Evolutionary conservation across 2,329 filamentous ascomycete species (phyloP).

Genomic region (Trichophyton equinum): DNA sequence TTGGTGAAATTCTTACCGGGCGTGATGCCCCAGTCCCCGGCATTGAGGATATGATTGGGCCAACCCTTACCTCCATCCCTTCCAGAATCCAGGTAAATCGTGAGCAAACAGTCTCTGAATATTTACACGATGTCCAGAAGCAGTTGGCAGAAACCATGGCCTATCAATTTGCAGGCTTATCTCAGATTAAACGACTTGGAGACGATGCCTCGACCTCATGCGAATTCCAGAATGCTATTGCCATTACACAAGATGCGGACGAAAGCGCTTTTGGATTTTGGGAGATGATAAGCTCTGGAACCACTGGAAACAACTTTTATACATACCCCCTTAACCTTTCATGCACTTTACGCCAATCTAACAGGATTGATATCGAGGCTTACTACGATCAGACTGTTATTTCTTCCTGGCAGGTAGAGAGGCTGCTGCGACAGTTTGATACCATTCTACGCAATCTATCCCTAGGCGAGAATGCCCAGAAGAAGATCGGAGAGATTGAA

Average conservation of each 20-base stretch:
- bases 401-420: slow-evolving; percentile 12
- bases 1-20: slow-evolving; percentile 31
- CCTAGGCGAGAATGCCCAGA: slow-evolving; percentile 4
- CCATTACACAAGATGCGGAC: slow-evolving; percentile 20
- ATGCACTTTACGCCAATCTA: slow-evolving; percentile 9
- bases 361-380: slow-evolving; percentile 10
- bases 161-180: slow-evolving; percentile 44
- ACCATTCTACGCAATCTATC: slow-evolving; percentile 9
- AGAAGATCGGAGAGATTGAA: slow-evolving; percentile 9
- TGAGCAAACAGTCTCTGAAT: slow-evolving; percentile 31
- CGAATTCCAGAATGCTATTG: slow-evolving; percentile 30
- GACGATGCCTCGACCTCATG: slow-evolving; percentile 29
- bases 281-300: slow-evolving; percentile 9
- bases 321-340: slow-evolving; percentile 12
- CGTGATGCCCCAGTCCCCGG: slow-evolving; percentile 27
- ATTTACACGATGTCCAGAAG: slow-evolving; percentile 42
- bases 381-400: slow-evolving; percentile 13
- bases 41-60: slow-evolving; percentile 30
- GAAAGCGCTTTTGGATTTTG: slow-evolving; percentile 12
- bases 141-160: slow-evolving; percentile 43
- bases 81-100: slow-evolving; percentile 24
- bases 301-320: slow-evolving; percentile 10
- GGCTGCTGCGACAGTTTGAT: slow-evolving; percentile 13
- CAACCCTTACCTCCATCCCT: slow-evolving; percentile 31
- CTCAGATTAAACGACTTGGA: slow-evolving; percentile 39